Percentiles rank a stretch among this genome's conserved stretches.
phyloP scores from a whole-genome alignment of 1,284 basidiomycete species.

The Sporisorium graminicola region DNA sequence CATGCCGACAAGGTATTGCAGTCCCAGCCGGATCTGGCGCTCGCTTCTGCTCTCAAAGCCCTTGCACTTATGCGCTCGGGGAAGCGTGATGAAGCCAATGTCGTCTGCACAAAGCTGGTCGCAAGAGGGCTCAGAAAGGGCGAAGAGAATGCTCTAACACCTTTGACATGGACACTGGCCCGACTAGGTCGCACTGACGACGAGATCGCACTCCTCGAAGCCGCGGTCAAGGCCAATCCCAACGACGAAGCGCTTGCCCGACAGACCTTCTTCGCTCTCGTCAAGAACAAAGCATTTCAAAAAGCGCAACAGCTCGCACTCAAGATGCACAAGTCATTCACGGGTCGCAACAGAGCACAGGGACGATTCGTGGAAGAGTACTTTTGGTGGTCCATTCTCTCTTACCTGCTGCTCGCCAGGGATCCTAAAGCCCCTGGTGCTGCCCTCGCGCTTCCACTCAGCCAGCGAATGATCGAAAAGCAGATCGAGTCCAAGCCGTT shows the following conservation, averaged over 20 bases:
- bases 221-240: conserved; percentile 75
- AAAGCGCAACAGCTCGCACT: conserved; percentile 64
- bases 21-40: conserved; percentile 44
- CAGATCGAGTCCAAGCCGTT: conserved; percentile 80
- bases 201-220: conserved; percentile 64
- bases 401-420: conserved; percentile 77
- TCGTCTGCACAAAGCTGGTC: conserved; percentile 84
- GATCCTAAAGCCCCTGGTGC: conserved; percentile 44
- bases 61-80: conserved; percentile 83
- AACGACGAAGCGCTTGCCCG: conserved; percentile 82
- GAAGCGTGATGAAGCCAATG: conserved; percentile 82
- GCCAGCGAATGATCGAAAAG: conserved; percentile 75
- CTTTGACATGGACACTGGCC: conserved; percentile 83
- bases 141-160: conserved; percentile 74
- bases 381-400: conserved; percentile 84
- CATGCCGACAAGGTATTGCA: conserved; percentile 49
- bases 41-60: conserved; percentile 77
- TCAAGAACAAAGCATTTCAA: conserved; percentile 50
- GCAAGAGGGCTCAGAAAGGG: conserved; percentile 74
- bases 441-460: conserved; percentile 78
- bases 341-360: conserved; percentile 80
- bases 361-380: conserved; percentile 83
- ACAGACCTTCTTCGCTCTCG: conserved; percentile 79
- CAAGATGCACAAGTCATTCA: conserved; percentile 47
- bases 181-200: conserved; percentile 79